Conservation (phyloP, 768 basidiomycete species). For the Panellus pusillus region DNA sequence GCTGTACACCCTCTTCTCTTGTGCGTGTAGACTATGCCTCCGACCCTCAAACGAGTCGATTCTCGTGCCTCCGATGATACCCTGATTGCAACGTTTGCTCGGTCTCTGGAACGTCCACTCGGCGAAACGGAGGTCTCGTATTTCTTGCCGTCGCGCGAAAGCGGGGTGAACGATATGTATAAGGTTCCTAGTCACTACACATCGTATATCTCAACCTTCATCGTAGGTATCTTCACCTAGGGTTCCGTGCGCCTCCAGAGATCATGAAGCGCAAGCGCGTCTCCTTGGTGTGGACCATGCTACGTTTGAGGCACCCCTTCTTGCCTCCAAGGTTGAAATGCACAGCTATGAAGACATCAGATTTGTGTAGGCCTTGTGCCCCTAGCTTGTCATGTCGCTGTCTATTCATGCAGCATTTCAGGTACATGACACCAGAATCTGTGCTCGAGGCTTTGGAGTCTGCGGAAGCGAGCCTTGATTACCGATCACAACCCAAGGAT, state of each 20-base stretch:
- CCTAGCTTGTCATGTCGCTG: neutral
- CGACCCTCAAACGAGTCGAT: constrained; percentile 10
- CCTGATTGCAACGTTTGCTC: constrained; percentile 4
- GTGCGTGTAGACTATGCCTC: too few relatives aligned
- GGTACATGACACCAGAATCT: constrained; percentile 46
- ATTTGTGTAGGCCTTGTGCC: constrained; percentile 54
- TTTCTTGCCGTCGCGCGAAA: constrained; percentile 75
- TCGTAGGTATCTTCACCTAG: constrained; percentile 77
- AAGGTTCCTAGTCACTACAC: constrained; percentile 22
- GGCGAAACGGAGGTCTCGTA: constrained; percentile 81
- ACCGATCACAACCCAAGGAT: constrained; percentile 52
- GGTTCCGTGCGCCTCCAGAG: constrained; percentile 49
- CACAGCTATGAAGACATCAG: constrained; percentile 59
- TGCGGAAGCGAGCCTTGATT: constrained; percentile 52
- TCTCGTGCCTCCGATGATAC: constrained; percentile 17
- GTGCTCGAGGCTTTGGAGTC: constrained; percentile 44
- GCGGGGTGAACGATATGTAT: constrained; percentile 87
- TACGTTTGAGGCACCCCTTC: constrained; percentile 71
- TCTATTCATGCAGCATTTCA: constrained; percentile 22
- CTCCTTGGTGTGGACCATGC: constrained; percentile 65
- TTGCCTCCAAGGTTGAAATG: constrained; percentile 65
- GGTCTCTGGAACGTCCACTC: constrained; percentile 49
- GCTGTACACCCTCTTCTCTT: too few relatives aligned
- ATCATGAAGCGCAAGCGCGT: constrained; percentile 51
- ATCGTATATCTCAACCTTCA: neutral